A percentile compares a stretch with the other conserved stretches of the same genome.
Evolutionary conservation across 345 rosid genomes (phyloP).

Genomic region (Sisymbrium irio): DNA sequence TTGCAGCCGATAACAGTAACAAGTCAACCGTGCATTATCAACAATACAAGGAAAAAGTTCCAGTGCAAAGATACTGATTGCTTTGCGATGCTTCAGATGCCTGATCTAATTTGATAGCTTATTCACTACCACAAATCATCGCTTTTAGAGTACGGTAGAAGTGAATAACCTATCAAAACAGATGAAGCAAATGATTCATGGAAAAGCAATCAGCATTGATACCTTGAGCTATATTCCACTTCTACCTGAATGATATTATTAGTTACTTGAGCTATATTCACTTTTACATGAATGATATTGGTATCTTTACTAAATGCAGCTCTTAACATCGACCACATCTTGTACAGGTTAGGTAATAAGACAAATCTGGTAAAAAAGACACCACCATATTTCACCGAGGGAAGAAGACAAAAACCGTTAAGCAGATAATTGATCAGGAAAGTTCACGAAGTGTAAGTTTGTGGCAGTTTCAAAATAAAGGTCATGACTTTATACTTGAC

Average conservation of each 20-base stretch:
- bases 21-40: neutral
- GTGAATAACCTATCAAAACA: neutral
- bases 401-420: neutral
- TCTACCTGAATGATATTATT: neutral
- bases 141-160: neutral
- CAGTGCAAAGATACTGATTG: neutral
- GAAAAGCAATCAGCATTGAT: neutral
- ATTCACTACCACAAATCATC: neutral
- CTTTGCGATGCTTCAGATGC: neutral
- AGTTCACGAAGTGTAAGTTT: neutral
- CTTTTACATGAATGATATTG: neutral
- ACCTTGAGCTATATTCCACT: neutral
- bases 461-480: slow-evolving; percentile 1
- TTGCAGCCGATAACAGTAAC: neutral
- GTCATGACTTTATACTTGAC: neutral
- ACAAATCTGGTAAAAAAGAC: neutral
- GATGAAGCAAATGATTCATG: neutral
- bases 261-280: neutral
- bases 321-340: neutral
- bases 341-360: neutral
- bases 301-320: neutral
- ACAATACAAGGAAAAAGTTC: neutral
- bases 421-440: neutral
- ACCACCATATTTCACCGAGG: neutral
- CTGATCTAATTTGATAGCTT: neutral